Conservation (phyloP, 2,329 filamentous ascomycete species). For the Cladosporium colombiae region DNA sequence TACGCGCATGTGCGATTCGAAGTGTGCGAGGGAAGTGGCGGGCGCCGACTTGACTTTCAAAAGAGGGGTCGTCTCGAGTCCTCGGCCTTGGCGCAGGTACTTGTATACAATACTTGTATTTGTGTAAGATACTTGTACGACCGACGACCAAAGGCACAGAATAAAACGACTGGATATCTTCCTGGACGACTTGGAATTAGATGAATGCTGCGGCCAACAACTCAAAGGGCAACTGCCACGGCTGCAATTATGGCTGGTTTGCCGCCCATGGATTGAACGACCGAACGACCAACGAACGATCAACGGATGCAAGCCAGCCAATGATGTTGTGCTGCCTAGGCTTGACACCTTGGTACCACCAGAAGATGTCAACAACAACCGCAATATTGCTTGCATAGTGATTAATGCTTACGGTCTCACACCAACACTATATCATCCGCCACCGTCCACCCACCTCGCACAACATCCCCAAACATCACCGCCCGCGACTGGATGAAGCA, state of each 20-base stretch:
- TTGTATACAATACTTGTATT: neutral
- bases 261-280: neutral
- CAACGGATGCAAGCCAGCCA: neutral
- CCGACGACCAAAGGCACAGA: too few species aligned
- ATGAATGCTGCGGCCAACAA: neutral
- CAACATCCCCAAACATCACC: constrained; percentile 32
- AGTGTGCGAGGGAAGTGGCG: neutral
- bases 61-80: neutral
- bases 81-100: constrained; percentile 4
- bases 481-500: constrained; percentile 29
- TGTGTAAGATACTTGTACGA: neutral
- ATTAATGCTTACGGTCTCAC: constrained; percentile 20
- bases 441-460: constrained; percentile 23
- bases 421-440: constrained; percentile 33
- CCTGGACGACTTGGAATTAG: neutral
- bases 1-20: neutral
- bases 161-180: neutral
- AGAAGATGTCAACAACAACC: neutral
- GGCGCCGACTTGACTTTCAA: neutral
- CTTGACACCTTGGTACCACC: neutral
- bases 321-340: neutral
- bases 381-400: neutral
- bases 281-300: neutral
- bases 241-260: neutral
- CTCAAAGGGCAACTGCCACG: neutral